Base-by-base conservation (phyloP, 2,329 filamentous ascomycete species). In the Cladosporium sp. region DNA sequence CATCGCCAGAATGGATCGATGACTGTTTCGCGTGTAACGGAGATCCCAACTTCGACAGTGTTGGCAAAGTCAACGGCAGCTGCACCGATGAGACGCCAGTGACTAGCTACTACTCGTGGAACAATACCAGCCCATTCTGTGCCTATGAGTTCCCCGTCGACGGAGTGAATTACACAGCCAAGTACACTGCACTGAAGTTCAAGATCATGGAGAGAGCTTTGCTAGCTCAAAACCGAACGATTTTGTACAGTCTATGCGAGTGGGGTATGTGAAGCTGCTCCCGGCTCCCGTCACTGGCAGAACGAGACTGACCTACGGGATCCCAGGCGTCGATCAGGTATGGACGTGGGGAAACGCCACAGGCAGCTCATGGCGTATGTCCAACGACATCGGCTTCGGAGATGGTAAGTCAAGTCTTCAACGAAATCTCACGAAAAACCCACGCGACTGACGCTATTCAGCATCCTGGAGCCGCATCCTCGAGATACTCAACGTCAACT, bases 401-500 rank as follows among this genome's bases (percentile, higher is more conserved):
- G 32, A 16, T 11, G 46, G 46, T 43, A 10, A 37, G 34, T 37
- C 22, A 10, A 33, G 10, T 9, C 2, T 28, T 13, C 2, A 7
- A 14, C n/a, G 19, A 18, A 32, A 11, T 33, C 9, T 13, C 11
- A 18, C 22, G 9, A 14, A 14, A 34, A 38, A 13, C 22, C 32
- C 13, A 18, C 3, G 28, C 11, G 40, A 18, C 54, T 51, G 31
- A 52, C 32, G 13, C 10, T 22, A 7, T 3, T 2, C 28, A 53
- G 52, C 53, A 1, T 49, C 54, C 11, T 64, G 59, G 59, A 33
- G 34, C 14, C 58, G 60, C 19, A 56, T 66, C 38, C 28, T 60
- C 10, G 42, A 65, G 31, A 72, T 73, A 46, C 50, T 72, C 32
- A 73, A 73, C 59, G 57, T 68, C 41, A 68, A 66, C 48, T 60